Evolutionary conservation across 2,329 filamentous ascomycete species (phyloP).

Genomic region (Colletotrichum karsti): DNA sequence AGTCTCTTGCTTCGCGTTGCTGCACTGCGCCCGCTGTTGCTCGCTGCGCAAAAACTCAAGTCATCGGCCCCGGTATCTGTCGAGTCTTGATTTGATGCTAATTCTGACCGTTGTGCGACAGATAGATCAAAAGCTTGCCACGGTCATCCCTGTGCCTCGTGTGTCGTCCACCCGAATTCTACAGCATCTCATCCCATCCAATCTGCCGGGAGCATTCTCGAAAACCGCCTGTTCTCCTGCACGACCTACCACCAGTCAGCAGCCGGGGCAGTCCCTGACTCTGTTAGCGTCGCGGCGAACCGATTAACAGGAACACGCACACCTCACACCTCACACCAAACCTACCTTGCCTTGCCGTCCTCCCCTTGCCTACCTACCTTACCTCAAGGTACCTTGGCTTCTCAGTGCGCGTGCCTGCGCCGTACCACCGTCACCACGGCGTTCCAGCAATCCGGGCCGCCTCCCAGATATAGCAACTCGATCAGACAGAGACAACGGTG

Average conservation of each 20-base stretch:
- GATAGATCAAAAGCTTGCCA: conserved; percentile 2
- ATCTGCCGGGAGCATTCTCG: conserved; percentile 15
- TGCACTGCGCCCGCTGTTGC: neutral
- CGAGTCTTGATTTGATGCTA: neutral
- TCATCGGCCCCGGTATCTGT: neutral
- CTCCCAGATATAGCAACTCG: conserved; percentile 9
- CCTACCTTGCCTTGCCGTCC: neutral
- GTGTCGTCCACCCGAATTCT: conserved; percentile 5
- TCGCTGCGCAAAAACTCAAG: neutral
- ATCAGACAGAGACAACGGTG: neutral
- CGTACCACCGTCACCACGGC: neutral
- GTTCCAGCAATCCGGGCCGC: conserved; percentile 18
- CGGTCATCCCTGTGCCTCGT: conserved; percentile 12
- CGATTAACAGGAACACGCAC: conserved; percentile 3
- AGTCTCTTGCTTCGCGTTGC: too few relatives aligned
- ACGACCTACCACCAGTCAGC: neutral
- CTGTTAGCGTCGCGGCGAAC: neutral
- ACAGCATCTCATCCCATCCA: conserved; percentile 19
- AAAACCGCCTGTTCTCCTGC: neutral
- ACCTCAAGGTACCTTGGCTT: too few relatives aligned
- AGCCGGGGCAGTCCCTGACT: conserved; percentile 6
- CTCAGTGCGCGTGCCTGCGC: neutral
- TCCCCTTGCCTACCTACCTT: too few relatives aligned
- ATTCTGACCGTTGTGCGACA: conserved; percentile 18
- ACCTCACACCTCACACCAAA: neutral